Percentiles rank a stretch among this genome's conserved stretches.
Evolutionary conservation across 805 yeast genomes (phyloP).

Genomic region (Citeromyces nyonsensis): DNA sequence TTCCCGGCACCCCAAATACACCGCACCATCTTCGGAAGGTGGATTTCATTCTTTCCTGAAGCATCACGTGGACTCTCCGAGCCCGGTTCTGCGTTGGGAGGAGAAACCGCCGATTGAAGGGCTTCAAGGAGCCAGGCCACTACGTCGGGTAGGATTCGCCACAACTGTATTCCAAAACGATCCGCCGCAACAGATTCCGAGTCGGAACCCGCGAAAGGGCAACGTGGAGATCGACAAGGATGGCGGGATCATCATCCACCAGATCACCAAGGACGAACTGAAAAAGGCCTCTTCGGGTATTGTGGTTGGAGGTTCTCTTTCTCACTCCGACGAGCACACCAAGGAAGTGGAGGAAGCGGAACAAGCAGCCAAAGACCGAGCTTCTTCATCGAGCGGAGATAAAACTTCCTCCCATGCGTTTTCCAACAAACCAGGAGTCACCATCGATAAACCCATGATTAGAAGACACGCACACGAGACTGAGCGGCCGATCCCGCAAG

Average conservation of each 20-base stretch:
- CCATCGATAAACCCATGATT: constrained; percentile 61
- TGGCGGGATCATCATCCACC: constrained; percentile 18
- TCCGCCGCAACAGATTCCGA: constrained; percentile 92
- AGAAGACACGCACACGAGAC: constrained; percentile 11
- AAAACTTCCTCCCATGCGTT: constrained; percentile 10
- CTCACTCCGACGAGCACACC: constrained; percentile 1
- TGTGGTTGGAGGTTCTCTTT: constrained; percentile 67
- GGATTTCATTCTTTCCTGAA: constrained; percentile 5
- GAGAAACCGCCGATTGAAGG: constrained; percentile 13
- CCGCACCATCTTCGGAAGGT: constrained; percentile 9
- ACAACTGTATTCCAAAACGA: constrained; percentile 57
- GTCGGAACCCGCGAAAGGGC: constrained; percentile 69
- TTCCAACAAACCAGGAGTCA: constrained; percentile 15
- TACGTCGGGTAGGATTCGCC: constrained; percentile 66
- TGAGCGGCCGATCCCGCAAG: constrained; percentile 18
- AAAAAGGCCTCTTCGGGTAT: constrained; percentile 40
- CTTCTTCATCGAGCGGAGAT: constrained; percentile 10
- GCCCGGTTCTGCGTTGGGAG: constrained; percentile 13
- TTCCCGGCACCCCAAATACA: constrained; percentile 12
- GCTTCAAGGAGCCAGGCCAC: constrained; percentile 13
- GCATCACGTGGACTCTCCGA: constrained; percentile 6
- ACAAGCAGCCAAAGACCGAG: constrained; percentile 2
- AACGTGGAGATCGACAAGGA: constrained; percentile 31
- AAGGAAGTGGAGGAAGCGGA: constrained; percentile 11
- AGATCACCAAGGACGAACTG: constrained; percentile 14